Evolutionary conservation across 352 stramenopile genomes (phyloP).

Genomic region (Pythium apleroticum): DNA sequence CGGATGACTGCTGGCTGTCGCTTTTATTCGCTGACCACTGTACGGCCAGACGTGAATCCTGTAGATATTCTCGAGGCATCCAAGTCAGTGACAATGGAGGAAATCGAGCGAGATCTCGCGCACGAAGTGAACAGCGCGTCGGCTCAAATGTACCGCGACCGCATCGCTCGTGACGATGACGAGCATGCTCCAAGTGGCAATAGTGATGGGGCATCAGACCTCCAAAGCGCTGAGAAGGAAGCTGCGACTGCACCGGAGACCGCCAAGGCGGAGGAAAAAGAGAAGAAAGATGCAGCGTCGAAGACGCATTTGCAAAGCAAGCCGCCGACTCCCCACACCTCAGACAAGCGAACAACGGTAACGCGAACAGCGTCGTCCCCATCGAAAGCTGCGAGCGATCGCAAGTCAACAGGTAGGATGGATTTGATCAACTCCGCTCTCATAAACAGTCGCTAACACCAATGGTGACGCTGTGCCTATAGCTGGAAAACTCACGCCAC

Average conservation of each 20-base stretch:
- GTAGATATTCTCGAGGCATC: conserved; percentile 60
- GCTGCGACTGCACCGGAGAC: not conserved
- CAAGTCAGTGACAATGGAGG: conserved; percentile 42
- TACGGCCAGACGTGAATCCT: conserved; percentile 43
- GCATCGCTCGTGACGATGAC: conserved; percentile 23
- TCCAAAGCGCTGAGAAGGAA: not conserved
- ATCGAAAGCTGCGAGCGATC: conserved; percentile 2
- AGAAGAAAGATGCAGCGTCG: not conserved
- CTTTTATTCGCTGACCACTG: not conserved
- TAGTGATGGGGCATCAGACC: not conserved
- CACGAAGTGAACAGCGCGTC: conserved; percentile 43
- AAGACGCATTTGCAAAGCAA: not conserved
- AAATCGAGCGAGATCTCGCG: conserved; percentile 51
- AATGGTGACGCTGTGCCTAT: too few relatives aligned
- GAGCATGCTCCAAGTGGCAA: not conserved
- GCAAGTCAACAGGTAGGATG: not conserved
- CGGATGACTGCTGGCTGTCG: not conserved
- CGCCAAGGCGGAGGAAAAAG: not conserved
- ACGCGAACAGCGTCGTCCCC: not conserved
- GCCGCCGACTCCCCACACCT: not conserved
- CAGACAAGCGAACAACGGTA: not conserved
- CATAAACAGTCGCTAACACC: not conserved
- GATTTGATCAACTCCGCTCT: not conserved
- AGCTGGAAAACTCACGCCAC: not conserved
- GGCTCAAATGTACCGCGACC: conserved; percentile 42